Conservation (phyloP, 768 basidiomycete species). For the Macrolepiota albuminosa region DNA sequence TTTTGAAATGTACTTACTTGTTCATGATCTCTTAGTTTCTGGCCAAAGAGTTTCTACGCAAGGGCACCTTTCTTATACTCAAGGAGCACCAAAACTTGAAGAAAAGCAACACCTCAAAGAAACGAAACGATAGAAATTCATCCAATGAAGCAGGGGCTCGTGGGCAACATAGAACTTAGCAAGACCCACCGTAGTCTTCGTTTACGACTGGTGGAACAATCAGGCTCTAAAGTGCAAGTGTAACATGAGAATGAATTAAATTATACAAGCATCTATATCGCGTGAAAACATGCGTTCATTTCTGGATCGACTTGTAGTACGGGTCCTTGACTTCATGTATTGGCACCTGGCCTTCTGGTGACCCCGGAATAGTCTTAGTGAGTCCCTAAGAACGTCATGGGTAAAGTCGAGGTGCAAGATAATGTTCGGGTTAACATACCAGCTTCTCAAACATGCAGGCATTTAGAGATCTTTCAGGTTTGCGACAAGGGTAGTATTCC, state of each 20-base stretch:
- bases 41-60: no score
- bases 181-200: not conserved
- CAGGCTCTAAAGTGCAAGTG: not conserved
- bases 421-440: conserved; percentile 32
- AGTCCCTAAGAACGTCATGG: conserved; percentile 59
- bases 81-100: no score
- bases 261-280: conserved; percentile 15
- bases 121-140: not conserved
- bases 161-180: not conserved
- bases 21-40: no score
- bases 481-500: conserved; percentile 89
- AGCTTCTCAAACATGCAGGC: conserved; percentile 95
- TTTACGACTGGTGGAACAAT: not conserved
- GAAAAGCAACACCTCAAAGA: not conserved
- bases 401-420: not conserved
- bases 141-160: not conserved
- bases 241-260: conserved; percentile 4
- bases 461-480: conserved; percentile 84
- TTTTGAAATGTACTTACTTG: no score
- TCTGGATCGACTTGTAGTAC: conserved; percentile 80
- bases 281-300: conserved; percentile 35
- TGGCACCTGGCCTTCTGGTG: conserved; percentile 73
- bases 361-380: conserved; percentile 85
- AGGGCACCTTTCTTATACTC: no score
- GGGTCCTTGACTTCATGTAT: conserved; percentile 89